Conservation (phyloP, 768 basidiomycete genomes). For the Collybiopsis luxurians region DNA sequence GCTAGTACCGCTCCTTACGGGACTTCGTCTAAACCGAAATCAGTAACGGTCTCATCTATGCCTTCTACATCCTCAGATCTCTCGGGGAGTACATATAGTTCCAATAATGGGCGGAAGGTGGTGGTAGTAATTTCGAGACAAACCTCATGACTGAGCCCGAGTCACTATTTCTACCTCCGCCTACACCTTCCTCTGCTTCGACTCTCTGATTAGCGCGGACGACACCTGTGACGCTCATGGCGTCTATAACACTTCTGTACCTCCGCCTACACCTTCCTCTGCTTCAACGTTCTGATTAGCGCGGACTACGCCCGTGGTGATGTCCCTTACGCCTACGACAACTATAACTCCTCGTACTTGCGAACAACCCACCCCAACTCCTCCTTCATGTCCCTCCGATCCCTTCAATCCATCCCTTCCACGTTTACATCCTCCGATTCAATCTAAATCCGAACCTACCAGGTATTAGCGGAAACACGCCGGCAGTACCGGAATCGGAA, state of each 20-base stretch:
- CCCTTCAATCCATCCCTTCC: conserved; percentile 2
- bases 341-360: not conserved
- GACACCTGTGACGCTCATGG: conserved; percentile 3
- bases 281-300: too few species aligned
- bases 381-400: not conserved
- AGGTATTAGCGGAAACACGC: too few species aligned
- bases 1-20: too few species aligned
- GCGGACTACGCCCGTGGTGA: conserved; percentile 9
- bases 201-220: too few species aligned
- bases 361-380: conserved; percentile 16
- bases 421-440: not conserved
- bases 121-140: not conserved
- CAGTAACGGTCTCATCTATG: too few species aligned
- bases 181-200: not conserved
- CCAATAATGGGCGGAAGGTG: too few species aligned
- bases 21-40: too few species aligned
- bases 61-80: too few species aligned
- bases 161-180: not conserved
- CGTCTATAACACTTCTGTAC: not conserved
- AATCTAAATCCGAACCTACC: too few species aligned
- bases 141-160: not conserved
- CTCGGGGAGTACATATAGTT: too few species aligned
- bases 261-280: conserved; percentile 4
- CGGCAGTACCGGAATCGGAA: too few species aligned
- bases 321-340: not conserved